Percentiles rank a stretch among this genome's conserved stretches.
Conservation (phyloP, 768 basidiomycete genomes). For the Chalciporus chontae region DNA sequence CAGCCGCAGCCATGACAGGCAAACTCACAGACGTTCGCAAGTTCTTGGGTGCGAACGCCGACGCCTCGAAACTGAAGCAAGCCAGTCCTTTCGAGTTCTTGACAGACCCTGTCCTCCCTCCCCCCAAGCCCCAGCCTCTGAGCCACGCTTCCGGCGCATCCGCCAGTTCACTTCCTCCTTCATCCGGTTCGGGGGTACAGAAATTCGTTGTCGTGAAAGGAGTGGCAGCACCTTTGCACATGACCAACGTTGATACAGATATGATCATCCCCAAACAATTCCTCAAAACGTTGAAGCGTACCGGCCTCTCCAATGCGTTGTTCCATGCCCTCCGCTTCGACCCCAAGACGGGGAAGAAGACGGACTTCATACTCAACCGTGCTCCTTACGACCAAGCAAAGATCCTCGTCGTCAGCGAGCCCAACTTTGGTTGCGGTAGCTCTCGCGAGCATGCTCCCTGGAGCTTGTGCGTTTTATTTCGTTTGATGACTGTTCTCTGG, state of each 20-base stretch:
- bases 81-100: slow-evolving; percentile 74
- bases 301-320: slow-evolving; percentile 78
- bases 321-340: slow-evolving; percentile 82
- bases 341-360: slow-evolving; percentile 72
- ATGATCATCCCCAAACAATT: slow-evolving; percentile 95
- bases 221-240: slow-evolving; percentile 74
- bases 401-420: slow-evolving; percentile 80
- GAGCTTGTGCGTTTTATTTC: slow-evolving; percentile 57
- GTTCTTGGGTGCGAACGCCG: slow-evolving; percentile 49
- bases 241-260: slow-evolving; percentile 88
- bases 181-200: slow-evolving; percentile 46
- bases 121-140: slow-evolving; percentile 45
- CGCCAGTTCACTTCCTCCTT: slow-evolving; percentile 34
- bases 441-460: slow-evolving; percentile 91
- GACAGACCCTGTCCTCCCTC: slow-evolving; percentile 58
- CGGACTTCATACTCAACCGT: slow-evolving; percentile 83
- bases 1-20: slow-evolving; percentile 84
- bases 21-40: slow-evolving; percentile 83
- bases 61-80: slow-evolving; percentile 61
- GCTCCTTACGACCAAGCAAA: slow-evolving; percentile 70
- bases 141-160: slow-evolving; percentile 32
- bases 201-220: slow-evolving; percentile 74
- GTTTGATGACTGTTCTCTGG: not conserved
- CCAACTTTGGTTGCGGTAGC: slow-evolving; percentile 90
- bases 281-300: slow-evolving; percentile 87